Conservation (phyloP, 192 early-diverging fungal species). For the Podochytrium sp. region DNA sequence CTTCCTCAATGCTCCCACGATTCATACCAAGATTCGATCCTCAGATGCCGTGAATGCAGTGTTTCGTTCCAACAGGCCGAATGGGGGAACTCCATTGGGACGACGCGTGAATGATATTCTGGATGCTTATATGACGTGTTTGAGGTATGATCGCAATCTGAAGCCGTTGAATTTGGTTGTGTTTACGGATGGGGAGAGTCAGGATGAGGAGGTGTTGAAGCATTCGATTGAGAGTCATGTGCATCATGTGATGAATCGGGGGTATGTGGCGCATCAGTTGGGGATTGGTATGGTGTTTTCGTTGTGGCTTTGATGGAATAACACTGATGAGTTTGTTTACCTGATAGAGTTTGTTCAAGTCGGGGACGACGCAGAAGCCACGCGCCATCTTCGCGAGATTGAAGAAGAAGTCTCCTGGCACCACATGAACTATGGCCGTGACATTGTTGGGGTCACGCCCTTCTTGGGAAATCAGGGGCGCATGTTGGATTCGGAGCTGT, state of each 20-base stretch:
- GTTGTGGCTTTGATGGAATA: no score
- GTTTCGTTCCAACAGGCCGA: not conserved
- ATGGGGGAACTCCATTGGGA: conserved; percentile 8
- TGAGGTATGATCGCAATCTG: conserved; percentile 8
- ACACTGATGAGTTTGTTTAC: no score
- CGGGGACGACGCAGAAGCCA: conserved; percentile 14
- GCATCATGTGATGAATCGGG: not conserved
- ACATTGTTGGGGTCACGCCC: conserved; percentile 22
- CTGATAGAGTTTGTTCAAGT: conserved; percentile 28
- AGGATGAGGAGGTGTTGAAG: not conserved
- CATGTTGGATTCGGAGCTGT: no score
- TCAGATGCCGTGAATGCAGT: not conserved
- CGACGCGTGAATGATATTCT: not conserved
- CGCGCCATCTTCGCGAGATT: not conserved
- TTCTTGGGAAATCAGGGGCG: no score
- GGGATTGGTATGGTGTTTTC: no score
- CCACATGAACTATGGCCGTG: not conserved
- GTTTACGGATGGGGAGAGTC: conserved; percentile 13
- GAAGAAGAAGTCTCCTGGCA: not conserved
- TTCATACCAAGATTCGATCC: not conserved
- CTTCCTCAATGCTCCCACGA: conserved; percentile 1
- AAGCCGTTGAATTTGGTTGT: conserved; percentile 12
- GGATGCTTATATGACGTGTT: conserved; percentile 4
- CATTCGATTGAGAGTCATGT: conserved; percentile 9
- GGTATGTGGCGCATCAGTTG: conserved; percentile 14